Evolutionary conservation across 305 asterid species (phyloP), one percentile per base, ranked within the genome.

Genomic region (Fraxinus velutina): DNA sequence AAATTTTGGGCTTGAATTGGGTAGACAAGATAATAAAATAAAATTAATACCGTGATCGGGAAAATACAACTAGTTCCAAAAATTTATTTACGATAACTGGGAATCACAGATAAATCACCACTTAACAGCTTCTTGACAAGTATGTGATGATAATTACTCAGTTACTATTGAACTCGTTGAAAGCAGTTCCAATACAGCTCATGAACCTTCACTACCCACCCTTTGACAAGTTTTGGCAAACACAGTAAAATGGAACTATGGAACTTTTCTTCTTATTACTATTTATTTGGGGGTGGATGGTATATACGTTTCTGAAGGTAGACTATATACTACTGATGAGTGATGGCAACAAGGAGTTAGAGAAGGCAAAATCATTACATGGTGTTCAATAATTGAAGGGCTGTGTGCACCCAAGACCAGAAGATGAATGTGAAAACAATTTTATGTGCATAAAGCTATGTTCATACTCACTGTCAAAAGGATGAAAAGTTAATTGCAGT

Each of bases 371-470:
- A 15, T 66, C 32, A 71, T 30, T 27, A 44, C 42, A 79, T 37
- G 64, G 78, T 76, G 50, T 50, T 12, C 4, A 78, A 34, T 15
- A 62, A 62, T 32, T 15, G 55, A 47, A 10, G 22, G 73, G 34
- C 52, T 42, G 75, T 68, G 77, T 4, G n/a, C 32, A 77, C 75
- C 66, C 47, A 15, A n/a, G 44, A 77, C 42, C 8, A 60, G 68
- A 57, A 32, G 39, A 83, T 76, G 55, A 72, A 70, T 50, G 80
- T 76, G 36, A 81, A 81, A 50, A 70, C 75, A 70, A 15, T 70
- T 60, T 42, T 71, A 34, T 75, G 73, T 72, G 83, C 68, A 79
- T 37, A 79, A 50, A 64, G 73, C 88, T 71, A 62, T 52, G 70
- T 13, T 60, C 78, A 76, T 27, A 71, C 27, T 32, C 76, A 71